Evolutionary conservation across 768 basidiomycete species (phyloP), one percentile per base, ranked within the genome.

Genomic region (Scleroderma bovista): DNA sequence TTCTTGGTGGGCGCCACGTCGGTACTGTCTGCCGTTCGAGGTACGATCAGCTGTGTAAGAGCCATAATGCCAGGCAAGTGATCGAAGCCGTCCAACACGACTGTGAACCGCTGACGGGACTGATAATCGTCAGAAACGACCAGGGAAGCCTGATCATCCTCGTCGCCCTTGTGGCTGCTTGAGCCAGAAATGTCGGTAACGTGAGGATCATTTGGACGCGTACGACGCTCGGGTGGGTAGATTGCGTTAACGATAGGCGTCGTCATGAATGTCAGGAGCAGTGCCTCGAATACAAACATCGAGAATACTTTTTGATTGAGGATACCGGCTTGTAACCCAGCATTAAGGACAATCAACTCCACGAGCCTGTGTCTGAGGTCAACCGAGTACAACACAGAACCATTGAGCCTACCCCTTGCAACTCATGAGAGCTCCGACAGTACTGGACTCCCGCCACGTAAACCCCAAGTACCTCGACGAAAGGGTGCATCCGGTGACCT

Each of bases 341-440:
- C 91, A 57, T 98, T 99, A 54, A 98, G 84, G 11, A 98, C 95
- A 60, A 98, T 96, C 41, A 97, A 73, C 60, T 96, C 94, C 10
- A 97, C 90, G 4, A 96, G 75, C 39, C 88, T 89, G 44, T 17
- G 44, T 15, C 4, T 26, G 47, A 17, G 29, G 17, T 59, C 20
- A 59, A 53, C 46, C 23, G 51, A 2, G 2, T 17, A 9, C 10
- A 15, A 50, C 44, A 31, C 32, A 52, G 15, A 1, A 29, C 0
- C 23, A 41, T 47, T 32, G 10, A 51, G 86, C 74, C 34, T 50
- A 87, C 88, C 93, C 93, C 75, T 99, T 94, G 63, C 93, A 95
- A 64, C 81, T 87, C 94, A 99, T 97, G 36, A 98, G 69, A 19
- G 88, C 84, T 1, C 96, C 96, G 50, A 97, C 88, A 0, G 94